Evolutionary conservation across 2,329 filamentous ascomycete genomes (phyloP).

Genomic region (Ophiostoma triangulosporum): DNA sequence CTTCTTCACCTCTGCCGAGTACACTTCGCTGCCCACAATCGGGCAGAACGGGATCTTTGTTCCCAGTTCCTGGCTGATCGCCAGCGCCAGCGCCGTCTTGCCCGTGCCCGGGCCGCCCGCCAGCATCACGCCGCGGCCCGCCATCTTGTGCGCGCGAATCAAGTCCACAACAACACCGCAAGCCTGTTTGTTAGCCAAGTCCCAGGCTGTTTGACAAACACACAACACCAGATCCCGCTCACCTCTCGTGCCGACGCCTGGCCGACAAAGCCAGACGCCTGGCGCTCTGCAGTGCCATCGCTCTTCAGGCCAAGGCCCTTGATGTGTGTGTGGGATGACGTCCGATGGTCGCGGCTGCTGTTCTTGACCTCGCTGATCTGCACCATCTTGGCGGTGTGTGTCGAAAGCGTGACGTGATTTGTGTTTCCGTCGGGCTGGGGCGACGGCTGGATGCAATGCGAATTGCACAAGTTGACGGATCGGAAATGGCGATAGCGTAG

Average conservation of each 20-base stretch:
- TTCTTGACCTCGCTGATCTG: slow-evolving; percentile 91
- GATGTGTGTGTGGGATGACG: slow-evolving; percentile 95
- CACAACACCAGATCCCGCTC: slow-evolving; percentile 15
- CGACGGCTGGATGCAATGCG: no score
- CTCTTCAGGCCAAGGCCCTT: slow-evolving; percentile 77
- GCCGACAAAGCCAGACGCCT: slow-evolving; percentile 75
- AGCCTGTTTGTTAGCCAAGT: slow-evolving; percentile 39
- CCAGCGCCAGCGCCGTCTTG: slow-evolving; percentile 90
- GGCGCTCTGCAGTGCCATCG: slow-evolving; percentile 74
- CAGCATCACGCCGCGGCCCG: slow-evolving; percentile 80
- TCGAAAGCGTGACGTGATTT: not conserved
- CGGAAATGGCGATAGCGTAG: not conserved
- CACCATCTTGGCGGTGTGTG: slow-evolving; percentile 44
- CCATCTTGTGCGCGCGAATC: slow-evolving; percentile 95
- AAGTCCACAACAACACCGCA: slow-evolving; percentile 93
- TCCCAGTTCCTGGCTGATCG: slow-evolving; percentile 90
- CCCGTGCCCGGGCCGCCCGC: slow-evolving; percentile 92
- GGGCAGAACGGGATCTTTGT: slow-evolving; percentile 98
- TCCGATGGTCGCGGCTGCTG: slow-evolving; percentile 89
- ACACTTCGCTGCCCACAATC: slow-evolving; percentile 95
- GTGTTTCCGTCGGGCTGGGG: not conserved
- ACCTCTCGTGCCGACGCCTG: slow-evolving; percentile 83
- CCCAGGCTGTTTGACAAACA: no score
- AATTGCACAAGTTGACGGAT: not conserved
- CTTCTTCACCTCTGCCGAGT: slow-evolving; percentile 98